These are phyloP conservation scores for Aspergillus texensis DNA, from an alignment of 2,329 filamentous ascomycete genomes.

Conservation along the genomic window DNA sequence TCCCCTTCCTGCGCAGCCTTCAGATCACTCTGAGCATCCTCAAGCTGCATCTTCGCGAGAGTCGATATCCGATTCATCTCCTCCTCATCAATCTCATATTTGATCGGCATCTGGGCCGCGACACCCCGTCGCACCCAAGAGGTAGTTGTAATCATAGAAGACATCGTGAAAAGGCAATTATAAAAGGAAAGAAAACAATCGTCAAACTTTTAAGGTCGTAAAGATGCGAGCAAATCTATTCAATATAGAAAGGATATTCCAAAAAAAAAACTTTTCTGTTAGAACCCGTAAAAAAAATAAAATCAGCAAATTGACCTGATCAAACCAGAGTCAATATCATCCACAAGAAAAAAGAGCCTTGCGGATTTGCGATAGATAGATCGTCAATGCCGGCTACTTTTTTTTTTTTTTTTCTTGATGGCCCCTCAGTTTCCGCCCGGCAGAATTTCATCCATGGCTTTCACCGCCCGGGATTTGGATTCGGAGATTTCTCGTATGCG, in stretches of 20 bases:
- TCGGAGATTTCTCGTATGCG: constrained; percentile 15
- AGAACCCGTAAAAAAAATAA: not conserved
- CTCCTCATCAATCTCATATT: constrained; percentile 74
- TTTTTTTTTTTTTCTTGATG: constrained; percentile 13
- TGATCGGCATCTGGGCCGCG: constrained; percentile 73
- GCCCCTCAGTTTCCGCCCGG: constrained; percentile 31
- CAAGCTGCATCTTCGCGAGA: constrained; percentile 76
- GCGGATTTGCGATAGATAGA: constrained; percentile 1
- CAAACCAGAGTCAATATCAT: not conserved
- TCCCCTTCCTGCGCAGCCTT: constrained; percentile 65
- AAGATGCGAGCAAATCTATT: not conserved
- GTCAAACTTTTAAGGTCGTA: constrained; percentile 6
- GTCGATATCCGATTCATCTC: constrained; percentile 76
- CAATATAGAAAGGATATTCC: not conserved
- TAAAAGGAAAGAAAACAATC: constrained; percentile 3
- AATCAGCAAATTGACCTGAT: not conserved
- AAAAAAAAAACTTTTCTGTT: not conserved
- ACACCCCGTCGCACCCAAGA: constrained; percentile 77
- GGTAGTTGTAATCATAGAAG: constrained; percentile 72
- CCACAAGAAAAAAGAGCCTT: constrained; percentile 1
- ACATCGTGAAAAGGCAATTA: constrained; percentile 37
- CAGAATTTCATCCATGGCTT: constrained; percentile 29
- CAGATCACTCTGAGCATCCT: constrained; percentile 87
- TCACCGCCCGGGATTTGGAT: constrained; percentile 29
- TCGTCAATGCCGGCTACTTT: not conserved